Percentiles rank a stretch among this genome's conserved stretches.
Conservation (phyloP, 148 eudicot species). For the Selenicereus undatus region DNA sequence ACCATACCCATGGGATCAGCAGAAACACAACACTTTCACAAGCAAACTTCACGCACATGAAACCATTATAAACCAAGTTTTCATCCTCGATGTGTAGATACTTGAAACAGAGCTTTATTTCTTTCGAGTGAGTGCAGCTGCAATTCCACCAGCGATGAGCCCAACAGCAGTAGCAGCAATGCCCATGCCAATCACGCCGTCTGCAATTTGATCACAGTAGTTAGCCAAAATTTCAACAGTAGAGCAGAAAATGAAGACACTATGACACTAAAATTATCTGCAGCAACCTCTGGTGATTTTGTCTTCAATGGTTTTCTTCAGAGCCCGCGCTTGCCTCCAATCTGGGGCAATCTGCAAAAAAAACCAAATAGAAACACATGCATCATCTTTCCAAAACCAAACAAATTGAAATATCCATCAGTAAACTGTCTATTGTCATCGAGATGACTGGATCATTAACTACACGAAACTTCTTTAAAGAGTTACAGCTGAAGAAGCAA, state of each 20-base stretch:
- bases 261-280: background rate
- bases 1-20: background rate
- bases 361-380: background rate
- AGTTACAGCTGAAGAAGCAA: background rate
- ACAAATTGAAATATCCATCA: background rate
- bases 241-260: background rate
- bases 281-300: conserved; percentile 32
- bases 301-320: conserved; percentile 37
- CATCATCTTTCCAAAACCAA: background rate
- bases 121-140: conserved; percentile 31
- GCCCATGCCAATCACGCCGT: conserved; percentile 44
- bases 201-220: conserved; percentile 15
- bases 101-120: conserved; percentile 4
- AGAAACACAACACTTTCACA: background rate
- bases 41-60: background rate
- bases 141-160: conserved; percentile 24
- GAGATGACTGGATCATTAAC: background rate
- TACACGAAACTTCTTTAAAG: background rate
- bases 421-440: background rate
- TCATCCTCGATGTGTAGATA: background rate
- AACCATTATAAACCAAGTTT: background rate
- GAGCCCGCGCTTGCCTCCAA: conserved; percentile 39
- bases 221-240: background rate
- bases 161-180: conserved; percentile 33
- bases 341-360: conserved; percentile 40